phyloP scores from a whole-genome alignment of 2,329 filamentous ascomycete genomes.

The Didymella arachidicola region DNA sequence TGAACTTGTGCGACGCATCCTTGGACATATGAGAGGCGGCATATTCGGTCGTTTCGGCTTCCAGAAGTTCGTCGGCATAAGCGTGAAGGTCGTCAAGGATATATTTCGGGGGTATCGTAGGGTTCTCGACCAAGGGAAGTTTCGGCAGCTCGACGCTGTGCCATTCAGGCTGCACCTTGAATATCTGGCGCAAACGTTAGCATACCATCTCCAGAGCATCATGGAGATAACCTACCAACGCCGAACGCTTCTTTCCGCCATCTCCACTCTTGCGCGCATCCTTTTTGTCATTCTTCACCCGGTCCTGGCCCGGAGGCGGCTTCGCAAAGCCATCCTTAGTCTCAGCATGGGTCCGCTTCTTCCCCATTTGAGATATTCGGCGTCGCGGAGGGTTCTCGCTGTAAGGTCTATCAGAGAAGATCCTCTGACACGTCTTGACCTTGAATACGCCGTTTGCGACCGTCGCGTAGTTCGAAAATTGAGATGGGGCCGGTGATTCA shows the following conservation, averaged over 20 bases:
- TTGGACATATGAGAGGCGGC: constrained; percentile 73
- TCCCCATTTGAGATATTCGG: constrained; percentile 49
- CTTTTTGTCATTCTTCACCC: constrained; percentile 40
- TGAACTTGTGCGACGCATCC: constrained; percentile 91
- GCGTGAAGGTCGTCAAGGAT: constrained; percentile 67
- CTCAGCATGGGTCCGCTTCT: constrained; percentile 53
- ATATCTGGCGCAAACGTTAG: constrained; percentile 54
- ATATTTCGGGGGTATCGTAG: constrained; percentile 58
- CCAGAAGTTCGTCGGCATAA: constrained; percentile 77
- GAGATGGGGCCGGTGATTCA: constrained; percentile 28
- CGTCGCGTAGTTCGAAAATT: constrained; percentile 34
- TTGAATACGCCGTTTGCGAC: constrained; percentile 31
- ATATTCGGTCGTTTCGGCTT: constrained; percentile 80
- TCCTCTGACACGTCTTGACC: constrained; percentile 50
- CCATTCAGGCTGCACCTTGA: constrained; percentile 73
- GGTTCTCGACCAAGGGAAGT: constrained; percentile 58
- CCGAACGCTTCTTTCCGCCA: constrained; percentile 35
- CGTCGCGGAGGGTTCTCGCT: constrained; percentile 35
- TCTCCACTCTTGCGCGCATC: constrained; percentile 48
- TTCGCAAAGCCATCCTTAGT: constrained; percentile 52
- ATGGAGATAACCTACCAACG: constrained; percentile 38
- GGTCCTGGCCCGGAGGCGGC: constrained; percentile 44
- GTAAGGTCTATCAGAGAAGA: constrained; percentile 50
- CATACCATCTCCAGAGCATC: constrained; percentile 12
- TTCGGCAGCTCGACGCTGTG: constrained; percentile 65